Evolutionary conservation across 176 grass and related monocot genomes (phyloP), one percentile per base, ranked within the genome.

Genomic region (Juncus inflexus): DNA sequence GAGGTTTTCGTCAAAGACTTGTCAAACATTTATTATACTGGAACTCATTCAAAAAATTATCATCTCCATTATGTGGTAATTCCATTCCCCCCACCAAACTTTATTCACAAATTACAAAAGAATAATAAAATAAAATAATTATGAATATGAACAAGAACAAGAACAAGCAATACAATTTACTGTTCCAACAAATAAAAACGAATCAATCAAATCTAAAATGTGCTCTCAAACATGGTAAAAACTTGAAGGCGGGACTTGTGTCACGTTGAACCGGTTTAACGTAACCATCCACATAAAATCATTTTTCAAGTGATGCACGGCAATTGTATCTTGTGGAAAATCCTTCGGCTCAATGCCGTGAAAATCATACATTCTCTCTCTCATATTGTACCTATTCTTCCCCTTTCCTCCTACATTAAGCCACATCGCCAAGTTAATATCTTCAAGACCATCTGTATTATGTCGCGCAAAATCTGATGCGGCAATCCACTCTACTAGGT

Each of bases 381-480:
- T 90, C 65, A 82, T 81, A 75, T 96, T 84, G 78, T 85, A 80
- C 15, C 81, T 62, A 37, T 90, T 96, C 76, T 42, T 66, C 69
- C 87, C 91, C 42, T 63, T 84, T 0, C 70, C 81, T 0, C 64
- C 87, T 3, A 71, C 15, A 15, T 9, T 19, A 8, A 96, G 81
- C 91, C 91, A 96, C 58, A 28, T 16, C 11, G 81, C 83, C n/a
- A 80, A 79, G 76, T 75, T 79, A 68, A 80, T 85, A 74, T 96
- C 91, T 78, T 96, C 87, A 47, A 82, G 61, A 57, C 90, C 90
- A 1, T 74, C 57, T 35, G 57, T 83, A 38, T 67, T 61, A 4
- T 7, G 61, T 35, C 67, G 63, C 51, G 71, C 52, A 41, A 73
- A 61, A 6, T 83, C 78, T 5, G 78, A 75, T 37, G 60, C 70